These are phyloP conservation scores for Saccharomyces eubayanus DNA, from an alignment of 805 yeast species.

Conservation along the genomic window DNA sequence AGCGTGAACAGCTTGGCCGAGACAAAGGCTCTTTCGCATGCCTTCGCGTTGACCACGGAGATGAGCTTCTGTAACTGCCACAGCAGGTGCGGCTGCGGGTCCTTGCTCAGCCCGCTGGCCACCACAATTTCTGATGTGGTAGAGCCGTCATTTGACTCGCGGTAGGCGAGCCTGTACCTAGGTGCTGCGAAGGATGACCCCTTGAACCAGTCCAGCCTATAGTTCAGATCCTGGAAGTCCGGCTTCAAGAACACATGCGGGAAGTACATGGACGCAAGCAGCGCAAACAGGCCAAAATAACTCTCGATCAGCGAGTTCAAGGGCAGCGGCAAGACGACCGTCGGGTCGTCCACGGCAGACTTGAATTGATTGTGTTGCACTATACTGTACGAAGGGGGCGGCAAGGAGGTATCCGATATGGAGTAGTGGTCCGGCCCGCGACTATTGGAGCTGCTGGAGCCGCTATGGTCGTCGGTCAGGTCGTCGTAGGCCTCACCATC, in stretches of 20 bases:
- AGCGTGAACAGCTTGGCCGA: slow-evolving; percentile 16
- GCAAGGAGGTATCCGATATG: background rate
- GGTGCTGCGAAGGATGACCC: slow-evolving; percentile 11
- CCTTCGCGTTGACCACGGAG: slow-evolving; percentile 14
- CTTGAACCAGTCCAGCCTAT: slow-evolving; percentile 21
- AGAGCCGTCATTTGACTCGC: slow-evolving; percentile 1
- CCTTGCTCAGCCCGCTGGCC: background rate
- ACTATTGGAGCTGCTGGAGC: background rate
- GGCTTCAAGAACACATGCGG: slow-evolving; percentile 19
- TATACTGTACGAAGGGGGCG: slow-evolving; percentile 4
- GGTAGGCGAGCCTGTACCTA: slow-evolving; percentile 7
- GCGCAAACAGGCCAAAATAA: slow-evolving; percentile 25
- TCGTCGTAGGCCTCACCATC: background rate
- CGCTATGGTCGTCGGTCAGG: background rate
- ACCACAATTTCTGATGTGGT: background rate
- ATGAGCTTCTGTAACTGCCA: slow-evolving; percentile 26
- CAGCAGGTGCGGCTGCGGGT: slow-evolving; percentile 19
- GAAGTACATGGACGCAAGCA: slow-evolving; percentile 17
- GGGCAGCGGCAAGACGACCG: slow-evolving; percentile 21
- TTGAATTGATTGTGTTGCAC: slow-evolving; percentile 4
- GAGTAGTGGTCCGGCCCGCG: background rate
- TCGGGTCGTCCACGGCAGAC: slow-evolving; percentile 14
- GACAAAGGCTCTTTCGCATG: slow-evolving; percentile 20
- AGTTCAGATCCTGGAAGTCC: slow-evolving; percentile 21
- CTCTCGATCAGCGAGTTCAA: slow-evolving; percentile 21